Percentiles rank a stretch among this genome's conserved stretches.
Evolutionary conservation across 139 green algal species (phyloP).

Genomic region (Raphidocelis subcapitata): DNA sequence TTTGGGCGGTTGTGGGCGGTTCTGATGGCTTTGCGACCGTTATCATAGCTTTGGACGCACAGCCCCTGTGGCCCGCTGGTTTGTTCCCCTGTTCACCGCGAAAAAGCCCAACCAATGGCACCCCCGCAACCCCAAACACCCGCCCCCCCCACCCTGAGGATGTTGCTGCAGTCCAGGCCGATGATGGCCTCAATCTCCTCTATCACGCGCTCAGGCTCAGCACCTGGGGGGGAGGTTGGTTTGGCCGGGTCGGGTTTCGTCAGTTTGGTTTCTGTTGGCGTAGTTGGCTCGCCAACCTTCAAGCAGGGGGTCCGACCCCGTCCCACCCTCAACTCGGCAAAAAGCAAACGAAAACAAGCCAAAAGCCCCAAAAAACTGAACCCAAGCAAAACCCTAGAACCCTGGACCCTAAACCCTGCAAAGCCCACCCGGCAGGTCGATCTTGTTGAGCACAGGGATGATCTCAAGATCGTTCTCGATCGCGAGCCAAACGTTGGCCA

Average conservation of each 20-base stretch:
- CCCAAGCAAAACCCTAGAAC: not conserved
- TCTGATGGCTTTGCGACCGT: no score
- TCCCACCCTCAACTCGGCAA: no score
- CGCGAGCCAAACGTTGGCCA: slow-evolving; percentile 98
- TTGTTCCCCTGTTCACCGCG: no score
- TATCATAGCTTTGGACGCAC: no score
- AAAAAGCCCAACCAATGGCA: no score
- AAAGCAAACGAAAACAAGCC: no score
- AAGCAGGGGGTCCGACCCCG: no score
- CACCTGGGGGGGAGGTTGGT: slow-evolving; percentile 49
- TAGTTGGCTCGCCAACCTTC: no score
- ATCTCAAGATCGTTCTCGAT: slow-evolving; percentile 97
- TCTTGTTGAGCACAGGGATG: slow-evolving; percentile 97
- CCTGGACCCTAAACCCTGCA: not conserved
- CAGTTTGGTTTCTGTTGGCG: not conserved
- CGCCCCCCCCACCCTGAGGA: slow-evolving; percentile 28
- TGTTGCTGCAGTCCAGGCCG: slow-evolving; percentile 86
- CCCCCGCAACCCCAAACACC: no score
- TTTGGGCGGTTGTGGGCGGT: no score
- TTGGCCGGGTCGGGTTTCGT: not conserved
- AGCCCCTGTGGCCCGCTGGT: no score
- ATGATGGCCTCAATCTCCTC: slow-evolving; percentile 96
- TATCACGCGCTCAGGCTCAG: slow-evolving; percentile 88
- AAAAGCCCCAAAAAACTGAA: no score
- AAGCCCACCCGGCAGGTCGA: slow-evolving; percentile 87